A percentile compares a stretch with the other conserved stretches of the same genome.
Evolutionary conservation across 495 filamentous ascomycete species (phyloP).

Genomic region (Diplogelasinospora grovesii): DNA sequence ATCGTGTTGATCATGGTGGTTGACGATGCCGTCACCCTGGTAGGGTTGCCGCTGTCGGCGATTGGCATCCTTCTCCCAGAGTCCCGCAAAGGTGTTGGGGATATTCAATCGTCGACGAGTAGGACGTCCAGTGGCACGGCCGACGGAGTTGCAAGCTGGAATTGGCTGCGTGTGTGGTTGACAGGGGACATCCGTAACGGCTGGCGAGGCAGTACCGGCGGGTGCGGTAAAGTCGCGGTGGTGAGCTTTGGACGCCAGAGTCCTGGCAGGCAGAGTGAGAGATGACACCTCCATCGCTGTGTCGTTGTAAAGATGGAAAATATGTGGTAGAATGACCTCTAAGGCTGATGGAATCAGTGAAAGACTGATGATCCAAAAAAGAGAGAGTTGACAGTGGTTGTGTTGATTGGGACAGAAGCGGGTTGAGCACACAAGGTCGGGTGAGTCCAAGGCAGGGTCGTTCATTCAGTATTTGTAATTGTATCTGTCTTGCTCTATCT

Average conservation of each 20-base stretch:
- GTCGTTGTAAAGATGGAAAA: too few species aligned
- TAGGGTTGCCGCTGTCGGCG: background rate
- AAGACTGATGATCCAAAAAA: too few species aligned
- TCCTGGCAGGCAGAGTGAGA: constrained; percentile 7
- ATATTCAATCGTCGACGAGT: constrained; percentile 17
- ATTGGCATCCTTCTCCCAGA: constrained; percentile 25
- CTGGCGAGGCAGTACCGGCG: background rate
- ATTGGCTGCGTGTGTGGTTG: background rate
- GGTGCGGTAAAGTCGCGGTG: background rate
- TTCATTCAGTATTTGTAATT: too few species aligned
- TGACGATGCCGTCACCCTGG: background rate
- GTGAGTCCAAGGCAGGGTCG: too few species aligned
- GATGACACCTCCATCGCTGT: constrained; percentile 3
- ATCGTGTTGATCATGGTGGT: too few species aligned
- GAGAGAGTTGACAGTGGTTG: too few species aligned
- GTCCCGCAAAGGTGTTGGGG: constrained; percentile 21
- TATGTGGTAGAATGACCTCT: background rate
- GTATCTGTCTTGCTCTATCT: too few species aligned
- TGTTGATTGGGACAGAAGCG: too few species aligned
- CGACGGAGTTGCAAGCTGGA: background rate
- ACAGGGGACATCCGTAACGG: too few species aligned
- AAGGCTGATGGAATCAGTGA: background rate
- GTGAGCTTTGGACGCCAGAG: too few species aligned
- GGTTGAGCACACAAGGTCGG: too few species aligned
- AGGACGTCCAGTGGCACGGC: constrained; percentile 1